Evolutionary conservation across 441 rosid species (phyloP).

Genomic region (Manihot esculenta): DNA sequence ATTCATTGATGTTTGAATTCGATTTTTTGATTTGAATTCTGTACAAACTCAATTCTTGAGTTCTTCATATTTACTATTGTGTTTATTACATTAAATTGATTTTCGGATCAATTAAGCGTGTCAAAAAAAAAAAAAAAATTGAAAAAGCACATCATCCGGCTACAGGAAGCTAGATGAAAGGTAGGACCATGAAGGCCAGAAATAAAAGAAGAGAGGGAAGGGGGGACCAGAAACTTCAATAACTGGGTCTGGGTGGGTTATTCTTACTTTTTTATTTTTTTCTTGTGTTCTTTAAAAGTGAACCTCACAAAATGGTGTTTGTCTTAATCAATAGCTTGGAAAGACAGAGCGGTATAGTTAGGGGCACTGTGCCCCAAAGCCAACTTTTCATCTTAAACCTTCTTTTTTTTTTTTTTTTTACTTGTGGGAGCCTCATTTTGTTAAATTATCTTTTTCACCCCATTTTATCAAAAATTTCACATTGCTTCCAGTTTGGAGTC

Average conservation of each 20-base stretch:
- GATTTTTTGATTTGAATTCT: too few species aligned
- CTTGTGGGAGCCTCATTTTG: background rate
- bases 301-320: slow-evolving; percentile 20
- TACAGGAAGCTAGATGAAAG: background rate
- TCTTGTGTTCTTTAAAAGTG: slow-evolving; percentile 23
- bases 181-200: background rate
- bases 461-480: too few species aligned
- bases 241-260: background rate
- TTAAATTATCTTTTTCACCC: too few species aligned
- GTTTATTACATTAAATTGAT: too few species aligned
- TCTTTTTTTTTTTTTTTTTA: background rate
- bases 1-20: too few species aligned
- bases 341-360: slow-evolving; percentile 20
- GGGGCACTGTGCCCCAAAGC: slow-evolving; percentile 27
- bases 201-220: background rate
- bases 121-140: too few species aligned
- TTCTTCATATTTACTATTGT: too few species aligned
- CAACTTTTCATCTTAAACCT: background rate
- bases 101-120: too few species aligned
- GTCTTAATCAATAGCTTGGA: slow-evolving; percentile 29
- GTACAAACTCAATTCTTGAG: too few species aligned
- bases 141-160: background rate
- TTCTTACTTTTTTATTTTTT: background rate
- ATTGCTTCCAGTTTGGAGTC: too few species aligned
- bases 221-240: slow-evolving; percentile 11